Base-by-base conservation (phyloP, 768 basidiomycete species). In the Psilocybe tampanensis region DNA sequence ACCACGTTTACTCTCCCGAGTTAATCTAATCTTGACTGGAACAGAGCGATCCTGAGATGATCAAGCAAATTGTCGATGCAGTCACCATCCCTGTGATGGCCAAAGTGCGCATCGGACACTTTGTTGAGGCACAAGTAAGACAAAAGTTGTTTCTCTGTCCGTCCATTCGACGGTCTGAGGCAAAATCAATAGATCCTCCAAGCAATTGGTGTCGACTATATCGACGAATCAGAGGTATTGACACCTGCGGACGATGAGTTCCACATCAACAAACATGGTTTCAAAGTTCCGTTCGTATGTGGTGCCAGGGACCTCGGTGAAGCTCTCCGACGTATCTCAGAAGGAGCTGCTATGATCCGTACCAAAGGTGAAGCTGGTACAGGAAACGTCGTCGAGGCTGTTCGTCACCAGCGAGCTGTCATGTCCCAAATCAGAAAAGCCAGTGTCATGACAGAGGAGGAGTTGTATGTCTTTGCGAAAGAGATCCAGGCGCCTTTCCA, bases 41-140 rank as follows among this genome's bases (percentile, higher is more conserved):
- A 24, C 64, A 89, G 90, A 95, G 94, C 70, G 94, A 96, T 76
- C 96, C 96, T 7, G 79, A 85, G 48, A 92, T 98, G 90, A 98
- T 99, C 80, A 98, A 97, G 71, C 82, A 92, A 68, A 98, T 98
- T 71, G 89, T 92, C 60, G 90, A 86, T 58, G 89, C 96, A 19
- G 96, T 98, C 47, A 95, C 95, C 21, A 95, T 98, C 65, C 95
- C 95, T 8, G 95, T 98, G 71, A 98, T 98, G 91, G 92, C 91
- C 32, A 92, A 95, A 73, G 92, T 90, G 59, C 87, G 97, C 61
- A 98, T 99, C 71, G 97, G 97, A 0, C 97, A 99, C 74, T 91
- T 96, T 66, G 95, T 96, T 55, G 97, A 99, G 76, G 95, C 95
- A 5, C 95, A 93, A 81, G 92, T 89, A 59, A 62, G 75, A 29